Evolutionary conservation across 2,329 filamentous ascomycete genomes (phyloP).

Genomic region (Leptographium wingfieldii): DNA sequence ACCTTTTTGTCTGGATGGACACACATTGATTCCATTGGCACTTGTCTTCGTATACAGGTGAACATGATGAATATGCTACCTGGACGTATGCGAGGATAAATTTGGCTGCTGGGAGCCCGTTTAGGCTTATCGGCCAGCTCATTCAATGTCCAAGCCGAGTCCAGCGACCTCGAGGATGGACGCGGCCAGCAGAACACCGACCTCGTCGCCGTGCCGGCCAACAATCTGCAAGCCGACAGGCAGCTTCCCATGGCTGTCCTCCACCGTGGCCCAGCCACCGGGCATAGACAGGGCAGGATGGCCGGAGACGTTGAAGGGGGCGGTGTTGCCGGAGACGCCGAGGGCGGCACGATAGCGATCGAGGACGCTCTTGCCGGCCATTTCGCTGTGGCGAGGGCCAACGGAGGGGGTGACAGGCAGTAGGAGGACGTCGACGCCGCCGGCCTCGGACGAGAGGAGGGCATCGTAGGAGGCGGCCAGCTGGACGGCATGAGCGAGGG

Average conservation of each 20-base stretch:
- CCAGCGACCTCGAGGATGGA: conserved; percentile 20
- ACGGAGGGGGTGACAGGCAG: conserved; percentile 33
- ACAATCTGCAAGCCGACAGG: conserved; percentile 22
- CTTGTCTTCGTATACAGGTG: background rate
- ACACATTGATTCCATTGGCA: background rate
- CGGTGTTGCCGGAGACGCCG: conserved; percentile 30
- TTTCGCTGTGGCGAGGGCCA: conserved; percentile 26
- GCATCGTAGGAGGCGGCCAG: conserved; percentile 34
- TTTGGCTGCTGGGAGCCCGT: no score
- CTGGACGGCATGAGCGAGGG: conserved; percentile 30
- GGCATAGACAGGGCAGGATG: conserved; percentile 37
- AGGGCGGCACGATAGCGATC: conserved; percentile 30
- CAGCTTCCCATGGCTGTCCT: conserved; percentile 13
- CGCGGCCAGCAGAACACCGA: conserved; percentile 17
- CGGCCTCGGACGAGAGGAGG: conserved; percentile 18
- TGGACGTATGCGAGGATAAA: no score
- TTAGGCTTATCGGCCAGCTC: background rate
- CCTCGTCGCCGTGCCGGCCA: conserved; percentile 17
- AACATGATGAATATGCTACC: background rate
- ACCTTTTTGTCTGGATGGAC: background rate
- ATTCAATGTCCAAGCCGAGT: conserved; percentile 12
- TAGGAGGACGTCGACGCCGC: conserved; percentile 32
- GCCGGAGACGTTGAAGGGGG: conserved; percentile 36
- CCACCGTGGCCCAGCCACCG: conserved; percentile 20
- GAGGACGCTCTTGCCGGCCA: conserved; percentile 18